phyloP scores from a whole-genome alignment of 768 basidiomycete species.

The Pleurotus tuoliensis region DNA sequence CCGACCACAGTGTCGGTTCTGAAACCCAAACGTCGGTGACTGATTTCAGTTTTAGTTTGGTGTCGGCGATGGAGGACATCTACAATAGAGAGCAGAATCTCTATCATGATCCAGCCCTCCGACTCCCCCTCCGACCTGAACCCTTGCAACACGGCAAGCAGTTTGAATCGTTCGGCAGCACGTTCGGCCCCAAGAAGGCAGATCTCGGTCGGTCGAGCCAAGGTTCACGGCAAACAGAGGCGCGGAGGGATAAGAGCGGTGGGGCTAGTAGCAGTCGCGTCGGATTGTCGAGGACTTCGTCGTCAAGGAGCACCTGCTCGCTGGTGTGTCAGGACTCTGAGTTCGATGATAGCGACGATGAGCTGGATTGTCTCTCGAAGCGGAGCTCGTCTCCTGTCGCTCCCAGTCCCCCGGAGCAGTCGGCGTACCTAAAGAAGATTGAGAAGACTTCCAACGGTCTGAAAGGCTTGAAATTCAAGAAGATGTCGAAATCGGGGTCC shows the following conservation, averaged over 20 bases:
- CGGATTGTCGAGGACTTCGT: background rate
- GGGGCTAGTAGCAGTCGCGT: background rate
- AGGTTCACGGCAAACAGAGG: background rate
- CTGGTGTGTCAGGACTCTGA: background rate
- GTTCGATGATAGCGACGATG: background rate
- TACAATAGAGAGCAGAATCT: background rate
- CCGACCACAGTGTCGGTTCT: background rate
- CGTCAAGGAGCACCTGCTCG: background rate
- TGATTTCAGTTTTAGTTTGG: background rate
- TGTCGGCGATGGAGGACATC: constrained; percentile 9
- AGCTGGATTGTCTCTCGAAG: constrained; percentile 6
- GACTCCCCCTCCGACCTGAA: background rate
- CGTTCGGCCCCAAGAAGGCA: background rate
- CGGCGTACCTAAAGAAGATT: background rate
- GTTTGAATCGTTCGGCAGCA: constrained; percentile 1
- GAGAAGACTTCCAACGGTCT: constrained; percentile 12
- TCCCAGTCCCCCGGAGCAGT: too few species aligned
- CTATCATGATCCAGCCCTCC: background rate
- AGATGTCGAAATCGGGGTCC: constrained; percentile 21
- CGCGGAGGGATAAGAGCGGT: background rate
- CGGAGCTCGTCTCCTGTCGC: background rate
- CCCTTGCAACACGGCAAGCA: background rate
- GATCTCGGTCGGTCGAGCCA: background rate
- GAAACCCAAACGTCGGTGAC: background rate
- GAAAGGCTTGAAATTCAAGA: constrained; percentile 31